phyloP scores from a whole-genome alignment of 2,329 filamentous ascomycete species.

The Plenodomus lindquistii region DNA sequence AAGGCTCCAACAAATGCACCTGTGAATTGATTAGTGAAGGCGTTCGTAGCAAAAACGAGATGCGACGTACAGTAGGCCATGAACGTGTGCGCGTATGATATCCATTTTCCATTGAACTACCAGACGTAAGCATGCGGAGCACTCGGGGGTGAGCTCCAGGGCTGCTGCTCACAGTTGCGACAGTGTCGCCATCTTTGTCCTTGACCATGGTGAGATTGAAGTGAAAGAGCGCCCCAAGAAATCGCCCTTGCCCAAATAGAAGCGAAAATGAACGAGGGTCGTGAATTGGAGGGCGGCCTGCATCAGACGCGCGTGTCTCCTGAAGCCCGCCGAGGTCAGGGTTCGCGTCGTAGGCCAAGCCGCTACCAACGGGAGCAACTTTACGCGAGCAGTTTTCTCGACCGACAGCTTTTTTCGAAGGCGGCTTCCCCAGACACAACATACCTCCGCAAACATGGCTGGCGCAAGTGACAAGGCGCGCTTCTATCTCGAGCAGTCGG shows the following conservation, averaged over 20 bases:
- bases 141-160: conserved; percentile 27
- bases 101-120: conserved; percentile 82
- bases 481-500: conserved; percentile 89
- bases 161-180: conserved; percentile 57
- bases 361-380: conserved; percentile 22
- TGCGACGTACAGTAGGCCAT: conserved; percentile 70
- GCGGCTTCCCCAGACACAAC: conserved; percentile 13
- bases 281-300: conserved; percentile 18
- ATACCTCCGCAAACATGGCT: conserved; percentile 62
- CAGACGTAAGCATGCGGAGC: conserved; percentile 34
- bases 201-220: conserved; percentile 56
- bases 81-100: conserved; percentile 84
- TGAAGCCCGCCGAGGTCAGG: conserved; percentile 30
- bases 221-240: conserved; percentile 3
- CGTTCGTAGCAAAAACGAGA: not conserved
- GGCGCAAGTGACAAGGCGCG: conserved; percentile 90
- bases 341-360: conserved; percentile 27
- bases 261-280: conserved; percentile 34
- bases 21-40: conserved; percentile 35
- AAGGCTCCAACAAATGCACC: conserved; percentile 87
- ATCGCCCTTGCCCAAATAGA: conserved; percentile 20
- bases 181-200: conserved; percentile 65
- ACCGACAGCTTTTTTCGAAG: conserved; percentile 24
- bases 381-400: conserved; percentile 19
- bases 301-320: conserved; percentile 25